A percentile compares a stretch with the other conserved stretches of the same genome.
phyloP scores from a whole-genome alignment of 176 grass and related monocot genomes.

The Triticum monococcum region DNA sequence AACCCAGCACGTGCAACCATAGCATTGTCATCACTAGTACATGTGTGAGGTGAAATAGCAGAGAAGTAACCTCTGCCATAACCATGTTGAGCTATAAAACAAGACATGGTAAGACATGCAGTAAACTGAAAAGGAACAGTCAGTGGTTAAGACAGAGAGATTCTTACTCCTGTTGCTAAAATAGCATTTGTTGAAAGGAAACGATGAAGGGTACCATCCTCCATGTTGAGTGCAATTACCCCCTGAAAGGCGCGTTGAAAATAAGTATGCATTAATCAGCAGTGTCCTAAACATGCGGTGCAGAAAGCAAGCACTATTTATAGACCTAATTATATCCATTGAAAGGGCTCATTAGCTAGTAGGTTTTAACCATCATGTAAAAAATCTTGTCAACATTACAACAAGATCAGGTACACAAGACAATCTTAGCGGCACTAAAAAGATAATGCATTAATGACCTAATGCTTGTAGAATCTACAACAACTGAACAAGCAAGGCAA shows the following conservation, averaged over 20 bases:
- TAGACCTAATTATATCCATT: not conserved
- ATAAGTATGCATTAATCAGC: conserved; percentile 25
- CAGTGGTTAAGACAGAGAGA: not conserved
- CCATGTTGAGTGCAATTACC: conserved; percentile 83
- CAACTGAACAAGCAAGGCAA: not conserved
- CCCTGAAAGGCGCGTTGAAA: conserved; percentile 57
- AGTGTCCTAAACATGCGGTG: not conserved
- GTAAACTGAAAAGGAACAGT: not conserved
- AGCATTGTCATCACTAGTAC: conserved; percentile 98
- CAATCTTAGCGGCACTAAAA: not conserved
- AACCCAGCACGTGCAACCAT: conserved; percentile 98
- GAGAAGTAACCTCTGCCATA: conserved; percentile 95
- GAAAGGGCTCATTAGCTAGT: not conserved
- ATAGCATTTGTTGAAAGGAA: conserved; percentile 68
- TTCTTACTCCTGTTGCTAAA: conserved; percentile 69
- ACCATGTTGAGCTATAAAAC: conserved; percentile 42
- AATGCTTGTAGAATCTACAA: not conserved
- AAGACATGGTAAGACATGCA: not conserved
- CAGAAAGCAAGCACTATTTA: not conserved
- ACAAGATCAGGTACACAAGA: not conserved
- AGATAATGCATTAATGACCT: not conserved
- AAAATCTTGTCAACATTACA: not conserved
- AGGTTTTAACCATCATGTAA: not conserved
- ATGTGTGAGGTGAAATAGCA: conserved; percentile 97
- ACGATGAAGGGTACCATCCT: conserved; percentile 77